A percentile compares a stretch with the other conserved stretches of the same genome.
Evolutionary conservation across 2,329 filamentous ascomycete species (phyloP).

Genomic region (Cucurbitaria berberidis): DNA sequence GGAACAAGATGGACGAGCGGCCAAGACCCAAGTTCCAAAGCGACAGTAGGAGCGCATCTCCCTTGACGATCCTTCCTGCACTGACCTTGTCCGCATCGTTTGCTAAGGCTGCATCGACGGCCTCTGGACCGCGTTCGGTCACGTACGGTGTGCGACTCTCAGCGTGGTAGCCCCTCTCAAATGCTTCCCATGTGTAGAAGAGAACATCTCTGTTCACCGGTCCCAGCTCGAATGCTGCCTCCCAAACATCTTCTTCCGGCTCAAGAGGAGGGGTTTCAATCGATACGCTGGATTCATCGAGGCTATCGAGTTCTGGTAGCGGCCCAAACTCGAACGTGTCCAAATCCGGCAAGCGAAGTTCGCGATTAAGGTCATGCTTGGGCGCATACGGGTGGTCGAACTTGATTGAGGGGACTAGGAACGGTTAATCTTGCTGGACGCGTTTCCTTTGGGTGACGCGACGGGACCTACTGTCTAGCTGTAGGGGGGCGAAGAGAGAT

Average conservation of each 20-base stretch:
- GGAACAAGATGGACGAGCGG: constrained; percentile 73
- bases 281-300: constrained; percentile 41
- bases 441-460: constrained; percentile 33
- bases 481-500: constrained; percentile 41
- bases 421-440: constrained; percentile 32
- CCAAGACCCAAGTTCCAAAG: constrained; percentile 72
- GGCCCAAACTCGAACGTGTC: constrained; percentile 50
- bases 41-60: constrained; percentile 53
- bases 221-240: constrained; percentile 42
- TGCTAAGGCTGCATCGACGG: constrained; percentile 67
- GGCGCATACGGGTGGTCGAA: constrained; percentile 51
- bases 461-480: constrained; percentile 44
- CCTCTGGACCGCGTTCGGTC: constrained; percentile 69
- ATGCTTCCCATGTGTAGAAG: constrained; percentile 74
- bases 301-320: constrained; percentile 41
- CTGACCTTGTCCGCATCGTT: constrained; percentile 51
- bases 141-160: constrained; percentile 61
- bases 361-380: constrained; percentile 40
- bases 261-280: constrained; percentile 30
- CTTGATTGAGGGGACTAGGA: constrained; percentile 43
- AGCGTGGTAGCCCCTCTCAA: constrained; percentile 55
- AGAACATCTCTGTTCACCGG: constrained; percentile 35
- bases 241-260: constrained; percentile 51
- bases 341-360: constrained; percentile 47
- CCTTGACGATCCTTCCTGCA: constrained; percentile 48